Conservation (phyloP, 2,329 filamentous ascomycete species). For the Mycosphaerella sp. region DNA sequence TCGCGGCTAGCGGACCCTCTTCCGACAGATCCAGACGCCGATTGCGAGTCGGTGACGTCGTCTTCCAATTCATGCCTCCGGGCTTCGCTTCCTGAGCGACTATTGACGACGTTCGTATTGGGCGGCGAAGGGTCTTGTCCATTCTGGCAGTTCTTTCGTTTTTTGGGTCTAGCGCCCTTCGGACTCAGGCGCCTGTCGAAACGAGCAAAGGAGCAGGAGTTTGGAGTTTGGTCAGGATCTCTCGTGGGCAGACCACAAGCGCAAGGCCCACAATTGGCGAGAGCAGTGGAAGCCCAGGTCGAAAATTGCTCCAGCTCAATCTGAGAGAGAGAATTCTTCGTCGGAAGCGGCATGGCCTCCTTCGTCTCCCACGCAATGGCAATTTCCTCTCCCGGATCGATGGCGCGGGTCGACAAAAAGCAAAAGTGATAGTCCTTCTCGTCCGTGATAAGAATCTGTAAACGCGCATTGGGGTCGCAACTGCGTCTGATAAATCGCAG, state of each 20-base stretch:
- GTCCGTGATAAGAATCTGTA: constrained; percentile 79
- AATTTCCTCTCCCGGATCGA: constrained; percentile 67
- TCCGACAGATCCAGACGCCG: constrained; percentile 51
- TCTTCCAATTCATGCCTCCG: constrained; percentile 46
- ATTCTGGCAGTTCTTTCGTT: constrained; percentile 43
- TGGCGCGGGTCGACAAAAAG: constrained; percentile 74
- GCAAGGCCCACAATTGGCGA: constrained; percentile 74
- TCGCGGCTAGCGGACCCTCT: constrained; percentile 54
- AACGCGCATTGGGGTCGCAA: constrained; percentile 78
- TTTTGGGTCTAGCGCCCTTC: constrained; percentile 41
- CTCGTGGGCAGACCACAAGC: constrained; percentile 52
- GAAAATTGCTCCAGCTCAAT: constrained; percentile 38
- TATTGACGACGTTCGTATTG: constrained; percentile 50
- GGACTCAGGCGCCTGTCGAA: constrained; percentile 31
- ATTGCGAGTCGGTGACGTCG: constrained; percentile 53
- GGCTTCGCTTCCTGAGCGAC: constrained; percentile 55
- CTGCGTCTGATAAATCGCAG: constrained; percentile 88
- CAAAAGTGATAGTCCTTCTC: constrained; percentile 83
- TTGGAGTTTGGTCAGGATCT: constrained; percentile 1
- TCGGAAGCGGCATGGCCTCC: constrained; percentile 23
- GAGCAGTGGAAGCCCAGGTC: constrained; percentile 60
- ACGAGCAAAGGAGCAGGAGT: constrained; percentile 4
- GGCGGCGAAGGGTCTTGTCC: constrained; percentile 47
- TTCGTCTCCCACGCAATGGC: constrained; percentile 53
- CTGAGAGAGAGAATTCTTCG: constrained; percentile 16